Evolutionary conservation across 306 rosid genomes (phyloP), one percentile per base, ranked within the genome.

Genomic region (Oemleria cerasiformis): DNA sequence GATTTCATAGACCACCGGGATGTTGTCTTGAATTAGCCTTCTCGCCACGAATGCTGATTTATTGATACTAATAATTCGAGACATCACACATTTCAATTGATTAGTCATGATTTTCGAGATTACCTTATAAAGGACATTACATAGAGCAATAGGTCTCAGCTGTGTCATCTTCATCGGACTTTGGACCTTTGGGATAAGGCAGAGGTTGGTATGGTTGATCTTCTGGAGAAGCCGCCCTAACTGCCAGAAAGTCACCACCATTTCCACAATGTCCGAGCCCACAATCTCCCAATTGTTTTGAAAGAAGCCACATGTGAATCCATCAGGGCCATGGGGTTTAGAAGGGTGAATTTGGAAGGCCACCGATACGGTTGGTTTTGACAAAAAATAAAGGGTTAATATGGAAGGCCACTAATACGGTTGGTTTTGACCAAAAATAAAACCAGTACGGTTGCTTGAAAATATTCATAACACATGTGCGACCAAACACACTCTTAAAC

Each of bases 361-460:
- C 0, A 13, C 14, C 2, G n/a, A n/a, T n/a, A n/a, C n/a, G n/a
- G n/a, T n/a, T n/a, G n/a, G n/a, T n/a, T n/a, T n/a, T n/a, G n/a
- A n/a, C n/a, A n/a, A n/a, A n/a, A n/a, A n/a, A n/a, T n/a, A n/a
- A n/a, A n/a, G n/a, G n/a, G n/a, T n/a, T n/a, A n/a, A n/a, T n/a
- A n/a, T n/a, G n/a, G n/a, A n/a, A n/a, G n/a, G n/a, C n/a, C n/a
- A n/a, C n/a, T n/a, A n/a, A n/a, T n/a, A n/a, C n/a, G n/a, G n/a
- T n/a, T n/a, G n/a, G n/a, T n/a, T n/a, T n/a, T n/a, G n/a, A n/a
- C n/a, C n/a, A n/a, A n/a, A n/a, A n/a, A n/a, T n/a, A n/a, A n/a
- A n/a, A 55, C 14, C 61, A 39, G 69, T 17, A 41, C 79, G 70
- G 74, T 75, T 40, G 6, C 39, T 47, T 68, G 23, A 1, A 19